These are phyloP conservation scores for Chaetomium olivaceum DNA, from an alignment of 2,329 filamentous ascomycete species.

Conservation along the genomic window DNA sequence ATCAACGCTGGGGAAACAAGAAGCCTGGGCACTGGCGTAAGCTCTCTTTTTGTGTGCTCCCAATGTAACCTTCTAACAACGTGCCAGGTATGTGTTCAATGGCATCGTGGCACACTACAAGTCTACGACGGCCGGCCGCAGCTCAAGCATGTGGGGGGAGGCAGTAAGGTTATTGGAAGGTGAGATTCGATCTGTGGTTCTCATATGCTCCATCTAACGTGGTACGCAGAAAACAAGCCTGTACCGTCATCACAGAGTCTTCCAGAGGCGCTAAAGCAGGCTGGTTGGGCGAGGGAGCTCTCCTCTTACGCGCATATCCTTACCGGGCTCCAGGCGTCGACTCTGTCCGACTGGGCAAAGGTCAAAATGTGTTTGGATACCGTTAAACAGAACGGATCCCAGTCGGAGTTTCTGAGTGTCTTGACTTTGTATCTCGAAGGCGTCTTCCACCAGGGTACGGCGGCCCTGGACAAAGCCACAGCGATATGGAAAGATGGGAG, in stretches of 20 bases:
- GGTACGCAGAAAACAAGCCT: slow-evolving; percentile 27
- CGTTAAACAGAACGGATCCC: slow-evolving; percentile 48
- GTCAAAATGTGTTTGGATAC: slow-evolving; percentile 60
- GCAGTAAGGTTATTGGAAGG: slow-evolving; percentile 41
- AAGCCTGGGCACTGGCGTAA: slow-evolving; percentile 58
- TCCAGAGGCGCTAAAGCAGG: slow-evolving; percentile 57
- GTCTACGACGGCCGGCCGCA: slow-evolving; percentile 41
- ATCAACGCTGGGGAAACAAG: slow-evolving; percentile 61
- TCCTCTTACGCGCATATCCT: slow-evolving; percentile 71
- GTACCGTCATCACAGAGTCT: slow-evolving; percentile 49
- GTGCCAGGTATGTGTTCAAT: slow-evolving; percentile 54
- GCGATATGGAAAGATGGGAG: slow-evolving; percentile 62
- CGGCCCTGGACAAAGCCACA: slow-evolving; percentile 69
- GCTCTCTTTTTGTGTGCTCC: slow-evolving; percentile 30
- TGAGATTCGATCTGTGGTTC: slow-evolving; percentile 2
- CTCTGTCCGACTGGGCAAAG: slow-evolving; percentile 67
- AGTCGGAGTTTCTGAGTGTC: slow-evolving; percentile 48
- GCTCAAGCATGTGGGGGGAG: slow-evolving; percentile 45
- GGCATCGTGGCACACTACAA: slow-evolving; percentile 49
- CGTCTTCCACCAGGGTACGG: slow-evolving; percentile 74
- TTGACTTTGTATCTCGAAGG: slow-evolving; percentile 72
- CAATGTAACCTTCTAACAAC: slow-evolving; percentile 20
- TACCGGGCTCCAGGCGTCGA: slow-evolving; percentile 68
- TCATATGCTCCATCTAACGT: slow-evolving; percentile 1
- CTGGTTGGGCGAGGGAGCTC: slow-evolving; percentile 65